phyloP scores from a whole-genome alignment of 768 basidiomycete genomes.

The Dacryopinax primogenitus region DNA sequence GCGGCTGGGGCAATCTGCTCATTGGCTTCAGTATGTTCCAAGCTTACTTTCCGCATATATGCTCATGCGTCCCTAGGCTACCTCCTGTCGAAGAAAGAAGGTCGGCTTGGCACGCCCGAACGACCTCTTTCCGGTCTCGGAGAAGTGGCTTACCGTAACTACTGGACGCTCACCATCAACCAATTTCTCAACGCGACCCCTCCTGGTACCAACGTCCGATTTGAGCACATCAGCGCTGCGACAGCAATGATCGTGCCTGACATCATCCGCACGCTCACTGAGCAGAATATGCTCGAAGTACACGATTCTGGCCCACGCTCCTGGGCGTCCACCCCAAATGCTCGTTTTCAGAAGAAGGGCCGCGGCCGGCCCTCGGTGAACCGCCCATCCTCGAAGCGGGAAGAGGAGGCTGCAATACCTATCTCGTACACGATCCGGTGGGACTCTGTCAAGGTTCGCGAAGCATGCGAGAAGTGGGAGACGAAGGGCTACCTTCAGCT shows the following conservation, averaged over 20 bases:
- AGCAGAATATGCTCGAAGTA: constrained; percentile 60
- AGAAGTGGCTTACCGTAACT: constrained; percentile 84
- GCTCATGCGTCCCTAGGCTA: constrained; percentile 52
- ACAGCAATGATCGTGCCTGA: constrained; percentile 92
- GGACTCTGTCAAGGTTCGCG: constrained; percentile 52
- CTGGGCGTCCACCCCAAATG: not conserved
- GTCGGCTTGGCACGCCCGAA: constrained; percentile 80
- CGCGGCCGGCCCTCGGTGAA: not conserved
- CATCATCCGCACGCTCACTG: constrained; percentile 56
- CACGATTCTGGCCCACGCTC: constrained; percentile 21
- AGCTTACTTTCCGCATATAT: not conserved
- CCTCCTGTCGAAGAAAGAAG: constrained; percentile 89
- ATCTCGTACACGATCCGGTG: constrained; percentile 66
- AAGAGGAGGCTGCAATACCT: constrained; percentile 31
- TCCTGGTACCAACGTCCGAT: constrained; percentile 32
- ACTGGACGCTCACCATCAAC: constrained; percentile 86
- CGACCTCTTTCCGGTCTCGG: constrained; percentile 90
- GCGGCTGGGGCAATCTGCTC: constrained; percentile 92
- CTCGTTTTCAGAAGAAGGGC: not conserved
- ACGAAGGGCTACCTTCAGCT: constrained; percentile 59
- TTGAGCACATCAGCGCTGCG: constrained; percentile 60
- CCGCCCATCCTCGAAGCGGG: constrained; percentile 9
- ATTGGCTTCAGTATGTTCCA: constrained; percentile 90
- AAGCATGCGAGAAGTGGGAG: constrained; percentile 57
- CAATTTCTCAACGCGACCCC: constrained; percentile 54